Percentiles rank a stretch among this genome's conserved stretches.
Conservation (phyloP, 208 protist genomes). For the Naegleria lovaniensis region DNA sequence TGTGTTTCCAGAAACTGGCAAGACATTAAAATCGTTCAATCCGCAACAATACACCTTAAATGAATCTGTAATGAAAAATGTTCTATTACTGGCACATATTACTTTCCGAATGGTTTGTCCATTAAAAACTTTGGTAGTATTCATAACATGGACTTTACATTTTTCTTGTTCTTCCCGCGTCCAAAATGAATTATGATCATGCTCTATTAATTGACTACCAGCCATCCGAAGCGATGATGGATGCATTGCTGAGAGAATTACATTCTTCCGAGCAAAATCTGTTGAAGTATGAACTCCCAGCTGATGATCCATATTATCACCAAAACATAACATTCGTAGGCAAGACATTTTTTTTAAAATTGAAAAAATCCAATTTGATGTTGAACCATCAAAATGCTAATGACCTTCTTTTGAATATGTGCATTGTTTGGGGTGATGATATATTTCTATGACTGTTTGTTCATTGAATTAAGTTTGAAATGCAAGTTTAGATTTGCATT, state of each 20-base stretch:
- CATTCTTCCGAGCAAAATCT: background rate
- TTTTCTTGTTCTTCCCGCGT: background rate
- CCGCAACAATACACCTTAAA: background rate
- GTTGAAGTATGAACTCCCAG: background rate
- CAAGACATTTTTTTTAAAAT: background rate
- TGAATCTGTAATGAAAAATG: background rate
- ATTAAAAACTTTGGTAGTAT: background rate
- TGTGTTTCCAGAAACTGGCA: background rate
- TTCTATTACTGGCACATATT: background rate
- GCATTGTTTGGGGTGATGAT: no score
- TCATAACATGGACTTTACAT: background rate
- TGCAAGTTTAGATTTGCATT: no score
- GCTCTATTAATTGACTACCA: background rate
- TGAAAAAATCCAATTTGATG: background rate
- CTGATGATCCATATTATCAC: background rate
- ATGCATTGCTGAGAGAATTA: background rate
- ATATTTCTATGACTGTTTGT: no score
- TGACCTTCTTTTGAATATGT: no score
- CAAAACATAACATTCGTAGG: background rate
- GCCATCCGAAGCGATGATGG: background rate
- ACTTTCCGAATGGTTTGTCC: background rate
- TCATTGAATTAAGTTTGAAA: no score
- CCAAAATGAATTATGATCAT: background rate
- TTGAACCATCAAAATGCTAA: no score
- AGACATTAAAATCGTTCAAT: background rate